A percentile compares a stretch with the other conserved stretches of the same genome.
Conservation (phyloP, 805 yeast species). For the Candida germanica region DNA sequence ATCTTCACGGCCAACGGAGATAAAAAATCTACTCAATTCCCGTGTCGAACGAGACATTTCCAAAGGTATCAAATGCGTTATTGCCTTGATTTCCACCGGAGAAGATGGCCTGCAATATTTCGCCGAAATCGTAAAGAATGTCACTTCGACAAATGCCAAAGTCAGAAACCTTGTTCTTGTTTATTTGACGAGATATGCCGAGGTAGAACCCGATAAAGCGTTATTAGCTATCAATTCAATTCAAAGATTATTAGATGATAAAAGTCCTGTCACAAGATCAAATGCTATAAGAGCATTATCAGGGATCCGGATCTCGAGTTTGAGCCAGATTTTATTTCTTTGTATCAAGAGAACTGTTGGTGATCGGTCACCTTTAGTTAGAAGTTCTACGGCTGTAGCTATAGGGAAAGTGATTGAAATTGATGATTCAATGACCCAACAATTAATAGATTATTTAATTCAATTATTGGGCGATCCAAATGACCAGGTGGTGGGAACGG, state of each 20-base stretch:
- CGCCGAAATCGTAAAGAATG: conserved; percentile 87
- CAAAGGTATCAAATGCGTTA: conserved; percentile 41
- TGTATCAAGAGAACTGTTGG: conserved; percentile 64
- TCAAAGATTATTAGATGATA: conserved; percentile 76
- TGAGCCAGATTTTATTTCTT: conserved; percentile 72
- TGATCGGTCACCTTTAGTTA: conserved; percentile 75
- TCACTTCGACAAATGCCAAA: conserved; percentile 61
- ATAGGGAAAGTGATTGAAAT: conserved; percentile 52
- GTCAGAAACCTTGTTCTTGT: conserved; percentile 74
- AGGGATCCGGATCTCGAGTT: conserved; percentile 78
- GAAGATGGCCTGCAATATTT: conserved; percentile 48
- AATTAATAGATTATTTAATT: conserved; percentile 48
- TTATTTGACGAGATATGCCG: conserved; percentile 74
- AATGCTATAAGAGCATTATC: conserved; percentile 76
- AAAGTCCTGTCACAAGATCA: conserved; percentile 63
- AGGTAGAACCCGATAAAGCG: conserved; percentile 84
- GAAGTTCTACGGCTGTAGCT: conserved; percentile 77
- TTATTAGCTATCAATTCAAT: conserved; percentile 86
- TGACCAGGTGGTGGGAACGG: conserved; percentile 64
- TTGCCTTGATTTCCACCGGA: conserved; percentile 37
- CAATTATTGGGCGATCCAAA: conserved; percentile 63
- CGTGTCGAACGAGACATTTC: conserved; percentile 53
- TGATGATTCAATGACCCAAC: conserved; percentile 43
- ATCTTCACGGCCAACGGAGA: conserved; percentile 60
- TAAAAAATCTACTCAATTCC: conserved; percentile 64